Percentiles rank a stretch among this genome's conserved stretches.
These are phyloP conservation scores for Dimargaris xerosporica DNA, from an alignment of 192 early-diverging fungal genomes.

Conservation along the genomic window DNA sequence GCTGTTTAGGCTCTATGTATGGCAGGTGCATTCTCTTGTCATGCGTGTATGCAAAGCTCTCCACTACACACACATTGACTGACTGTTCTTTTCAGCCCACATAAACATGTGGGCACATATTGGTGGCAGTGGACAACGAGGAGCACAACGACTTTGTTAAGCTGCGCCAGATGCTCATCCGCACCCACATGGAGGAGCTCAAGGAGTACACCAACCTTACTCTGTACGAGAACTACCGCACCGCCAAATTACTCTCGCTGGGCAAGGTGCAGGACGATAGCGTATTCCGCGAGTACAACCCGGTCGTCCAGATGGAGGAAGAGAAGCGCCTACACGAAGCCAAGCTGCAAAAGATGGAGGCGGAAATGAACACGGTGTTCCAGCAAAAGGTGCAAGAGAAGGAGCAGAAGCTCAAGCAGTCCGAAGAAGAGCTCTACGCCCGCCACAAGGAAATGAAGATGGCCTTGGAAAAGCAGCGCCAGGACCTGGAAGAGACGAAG, in stretches of 20 bases:
- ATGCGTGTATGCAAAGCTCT: too few species aligned
- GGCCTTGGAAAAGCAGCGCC: slow-evolving; percentile 81
- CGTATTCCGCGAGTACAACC: slow-evolving; percentile 68
- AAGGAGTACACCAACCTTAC: slow-evolving; percentile 84
- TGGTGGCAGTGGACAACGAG: slow-evolving; percentile 96
- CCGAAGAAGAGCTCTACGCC: slow-evolving; percentile 90
- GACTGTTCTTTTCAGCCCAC: too few species aligned
- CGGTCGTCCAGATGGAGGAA: slow-evolving; percentile 70
- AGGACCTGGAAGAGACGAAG: slow-evolving; percentile 93
- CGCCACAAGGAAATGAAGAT: slow-evolving; percentile 99
- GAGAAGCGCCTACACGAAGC: slow-evolving; percentile 82
- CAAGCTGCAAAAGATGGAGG: slow-evolving; percentile 96
- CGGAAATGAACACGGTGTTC: slow-evolving; percentile 98
- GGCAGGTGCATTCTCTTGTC: too few species aligned
- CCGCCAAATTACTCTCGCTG: slow-evolving; percentile 78
- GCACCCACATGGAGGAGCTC: slow-evolving; percentile 95
- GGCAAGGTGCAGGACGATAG: slow-evolving; percentile 66
- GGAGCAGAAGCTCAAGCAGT: slow-evolving; percentile 94
- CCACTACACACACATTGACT: too few species aligned
- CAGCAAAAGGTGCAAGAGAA: slow-evolving; percentile 98
- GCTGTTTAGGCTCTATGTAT: too few species aligned
- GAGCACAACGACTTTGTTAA: slow-evolving; percentile 94
- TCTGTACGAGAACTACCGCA: slow-evolving; percentile 92
- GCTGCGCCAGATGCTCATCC: slow-evolving; percentile 78
- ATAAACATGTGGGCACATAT: too few species aligned